A percentile compares a stretch with the other conserved stretches of the same genome.
Evolutionary conservation across 371 early-diverging fungal species (phyloP).

Genomic region (Mortierella sp.): DNA sequence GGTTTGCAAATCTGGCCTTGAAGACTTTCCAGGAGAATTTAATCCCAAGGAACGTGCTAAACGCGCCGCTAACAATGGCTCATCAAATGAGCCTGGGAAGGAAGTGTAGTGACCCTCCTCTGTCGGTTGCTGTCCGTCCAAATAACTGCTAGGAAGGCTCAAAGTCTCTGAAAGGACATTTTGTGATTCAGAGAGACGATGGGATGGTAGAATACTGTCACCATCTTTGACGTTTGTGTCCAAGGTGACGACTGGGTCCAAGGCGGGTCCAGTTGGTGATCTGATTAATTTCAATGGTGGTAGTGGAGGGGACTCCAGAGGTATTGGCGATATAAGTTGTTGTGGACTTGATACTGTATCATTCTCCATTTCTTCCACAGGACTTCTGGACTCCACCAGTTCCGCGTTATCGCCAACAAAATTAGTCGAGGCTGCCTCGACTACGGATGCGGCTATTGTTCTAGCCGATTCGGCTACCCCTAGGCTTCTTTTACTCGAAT

Average conservation of each 20-base stretch:
- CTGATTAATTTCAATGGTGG: slow-evolving; percentile 32
- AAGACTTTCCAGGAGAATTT: slow-evolving; percentile 19
- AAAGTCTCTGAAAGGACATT: not conserved
- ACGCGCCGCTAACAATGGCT: slow-evolving; percentile 26
- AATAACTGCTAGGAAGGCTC: not conserved
- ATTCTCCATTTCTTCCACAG: not conserved
- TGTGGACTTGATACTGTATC: not conserved
- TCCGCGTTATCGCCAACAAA: not conserved
- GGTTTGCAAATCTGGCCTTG: not conserved
- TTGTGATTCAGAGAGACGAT: slow-evolving; percentile 2
- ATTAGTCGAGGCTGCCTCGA: not conserved
- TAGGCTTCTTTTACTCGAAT: not conserved
- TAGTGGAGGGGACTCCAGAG: slow-evolving; percentile 2
- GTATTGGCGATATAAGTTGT: not conserved
- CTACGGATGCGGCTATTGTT: not conserved
- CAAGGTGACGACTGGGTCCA: slow-evolving; percentile 37
- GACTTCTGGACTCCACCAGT: not conserved
- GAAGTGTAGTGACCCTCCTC: slow-evolving; percentile 36
- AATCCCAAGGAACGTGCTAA: slow-evolving; percentile 47
- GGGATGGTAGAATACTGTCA: not conserved
- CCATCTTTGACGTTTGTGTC: not conserved
- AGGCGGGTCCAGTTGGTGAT: slow-evolving; percentile 22
- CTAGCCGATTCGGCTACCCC: not conserved
- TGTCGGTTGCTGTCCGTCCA: not conserved
- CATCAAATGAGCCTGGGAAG: slow-evolving; percentile 46